A percentile compares a stretch with the other conserved stretches of the same genome.
Evolutionary conservation across 805 yeast genomes (phyloP).

Genomic region (Cyberlindnera sargentensis): DNA sequence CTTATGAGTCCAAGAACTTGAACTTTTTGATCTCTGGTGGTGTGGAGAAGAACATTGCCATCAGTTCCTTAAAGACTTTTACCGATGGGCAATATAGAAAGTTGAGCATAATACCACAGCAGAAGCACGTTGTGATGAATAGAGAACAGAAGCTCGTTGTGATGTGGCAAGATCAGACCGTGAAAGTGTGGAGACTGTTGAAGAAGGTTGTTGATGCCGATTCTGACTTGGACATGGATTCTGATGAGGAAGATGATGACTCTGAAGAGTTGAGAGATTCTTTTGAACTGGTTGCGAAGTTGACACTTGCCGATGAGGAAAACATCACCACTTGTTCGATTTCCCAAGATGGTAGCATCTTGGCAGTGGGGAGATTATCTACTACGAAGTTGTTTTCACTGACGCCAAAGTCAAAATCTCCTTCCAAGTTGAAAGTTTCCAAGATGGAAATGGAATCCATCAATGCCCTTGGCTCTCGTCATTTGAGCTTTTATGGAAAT

Average conservation of each 20-base stretch:
- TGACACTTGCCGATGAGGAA: constrained; percentile 68
- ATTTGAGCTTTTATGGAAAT: constrained; percentile 41
- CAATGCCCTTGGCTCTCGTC: constrained; percentile 47
- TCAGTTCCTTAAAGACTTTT: constrained; percentile 61
- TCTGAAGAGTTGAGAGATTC: constrained; percentile 26
- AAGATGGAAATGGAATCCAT: constrained; percentile 39
- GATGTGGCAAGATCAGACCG: constrained; percentile 76
- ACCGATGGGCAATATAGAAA: constrained; percentile 64
- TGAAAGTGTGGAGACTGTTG: constrained; percentile 71
- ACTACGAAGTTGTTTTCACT: constrained; percentile 65
- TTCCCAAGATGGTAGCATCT: constrained; percentile 54
- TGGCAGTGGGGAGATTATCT: constrained; percentile 67
- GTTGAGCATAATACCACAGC: constrained; percentile 55
- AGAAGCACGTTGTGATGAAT: constrained; percentile 44
- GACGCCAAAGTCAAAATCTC: constrained; percentile 28
- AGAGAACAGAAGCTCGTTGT: constrained; percentile 44
- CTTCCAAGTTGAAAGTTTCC: constrained; percentile 36
- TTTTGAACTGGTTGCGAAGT: constrained; percentile 56
- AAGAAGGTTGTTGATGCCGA: constrained; percentile 24
- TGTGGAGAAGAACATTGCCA: constrained; percentile 60
- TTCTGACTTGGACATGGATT: constrained; percentile 8
- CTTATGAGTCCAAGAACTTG: constrained; percentile 61
- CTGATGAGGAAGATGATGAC: constrained; percentile 13
- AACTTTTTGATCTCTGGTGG: constrained; percentile 78
- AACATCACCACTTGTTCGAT: constrained; percentile 64